Percentiles rank a stretch among this genome's conserved stretches.
phyloP scores from a whole-genome alignment of 1,139 yeast species.

The Yamadazyma triangularis region DNA sequence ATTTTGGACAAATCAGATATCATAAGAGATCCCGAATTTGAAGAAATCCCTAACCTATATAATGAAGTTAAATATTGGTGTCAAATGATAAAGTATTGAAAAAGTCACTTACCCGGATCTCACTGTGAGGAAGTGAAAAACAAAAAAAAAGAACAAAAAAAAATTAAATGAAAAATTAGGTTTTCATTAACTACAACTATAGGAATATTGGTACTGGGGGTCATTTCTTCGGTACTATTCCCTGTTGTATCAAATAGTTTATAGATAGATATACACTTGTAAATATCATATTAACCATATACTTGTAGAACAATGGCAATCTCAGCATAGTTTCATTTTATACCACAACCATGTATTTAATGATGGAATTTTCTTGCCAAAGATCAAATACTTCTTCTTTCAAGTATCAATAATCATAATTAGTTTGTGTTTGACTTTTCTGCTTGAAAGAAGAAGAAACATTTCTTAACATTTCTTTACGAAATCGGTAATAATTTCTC shows the following conservation, averaged over 20 bases:
- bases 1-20: background rate
- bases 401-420: slow-evolving; percentile 3
- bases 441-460: slow-evolving; percentile 1
- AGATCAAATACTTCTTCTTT: slow-evolving; percentile 14
- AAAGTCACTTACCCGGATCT: background rate
- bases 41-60: slow-evolving; percentile 31
- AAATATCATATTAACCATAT: background rate
- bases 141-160: no score
- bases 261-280: background rate
- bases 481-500: background rate
- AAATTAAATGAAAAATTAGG: no score
- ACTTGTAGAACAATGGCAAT: slow-evolving; percentile 24
- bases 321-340: slow-evolving; percentile 47
- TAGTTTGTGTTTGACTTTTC: background rate
- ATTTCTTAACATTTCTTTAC: background rate
- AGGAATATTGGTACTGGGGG: no score
- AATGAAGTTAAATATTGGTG: slow-evolving; percentile 27
- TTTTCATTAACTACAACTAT: no score
- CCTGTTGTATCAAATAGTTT: no score
- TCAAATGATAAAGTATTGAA: slow-evolving; percentile 9
- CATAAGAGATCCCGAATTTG: slow-evolving; percentile 22
- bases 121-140: no score
- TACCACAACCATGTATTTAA: slow-evolving; percentile 31
- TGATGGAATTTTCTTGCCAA: slow-evolving; percentile 48
- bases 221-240: no score